These are phyloP conservation scores for Metarhizium humberi DNA, from an alignment of 2,329 filamentous ascomycete species.

Conservation along the genomic window DNA sequence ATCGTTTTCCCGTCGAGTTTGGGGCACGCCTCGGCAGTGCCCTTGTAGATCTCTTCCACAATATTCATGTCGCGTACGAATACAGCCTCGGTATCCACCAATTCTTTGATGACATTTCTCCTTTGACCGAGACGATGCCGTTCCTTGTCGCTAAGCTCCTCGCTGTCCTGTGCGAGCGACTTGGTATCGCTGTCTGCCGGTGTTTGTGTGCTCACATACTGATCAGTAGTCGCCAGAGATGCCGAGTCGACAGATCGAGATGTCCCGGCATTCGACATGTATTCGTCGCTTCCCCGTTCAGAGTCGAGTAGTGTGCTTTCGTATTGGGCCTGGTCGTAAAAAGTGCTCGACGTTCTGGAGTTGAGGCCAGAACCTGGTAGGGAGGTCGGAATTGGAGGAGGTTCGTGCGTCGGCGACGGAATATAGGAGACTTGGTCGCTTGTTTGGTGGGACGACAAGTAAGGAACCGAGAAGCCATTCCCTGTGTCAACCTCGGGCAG, in stretches of 20 bases:
- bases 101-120: conserved; percentile 77
- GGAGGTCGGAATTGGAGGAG: conserved; percentile 37
- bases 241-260: conserved; percentile 37
- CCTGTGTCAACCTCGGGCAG: conserved; percentile 43
- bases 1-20: conserved; percentile 76
- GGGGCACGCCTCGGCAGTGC: conserved; percentile 73
- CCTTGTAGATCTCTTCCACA: conserved; percentile 94
- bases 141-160: conserved; percentile 41
- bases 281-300: conserved; percentile 36
- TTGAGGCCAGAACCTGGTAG: conserved; percentile 24
- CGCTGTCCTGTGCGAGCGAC: conserved; percentile 25
- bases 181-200: conserved; percentile 28
- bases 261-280: conserved; percentile 30
- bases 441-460: conserved; percentile 24
- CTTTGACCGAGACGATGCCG: conserved; percentile 70
- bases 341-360: conserved; percentile 31
- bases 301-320: conserved; percentile 34
- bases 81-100: conserved; percentile 84
- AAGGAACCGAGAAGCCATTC: conserved; percentile 39
- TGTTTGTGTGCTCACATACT: conserved; percentile 26
- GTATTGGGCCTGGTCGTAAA: conserved; percentile 28
- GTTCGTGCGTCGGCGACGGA: conserved; percentile 39
- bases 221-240: conserved; percentile 34
- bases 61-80: conserved; percentile 97
- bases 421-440: conserved; percentile 20